These are phyloP conservation scores for Epichloe typhina DNA, from an alignment of 2,329 filamentous ascomycete genomes.

Conservation along the genomic window DNA sequence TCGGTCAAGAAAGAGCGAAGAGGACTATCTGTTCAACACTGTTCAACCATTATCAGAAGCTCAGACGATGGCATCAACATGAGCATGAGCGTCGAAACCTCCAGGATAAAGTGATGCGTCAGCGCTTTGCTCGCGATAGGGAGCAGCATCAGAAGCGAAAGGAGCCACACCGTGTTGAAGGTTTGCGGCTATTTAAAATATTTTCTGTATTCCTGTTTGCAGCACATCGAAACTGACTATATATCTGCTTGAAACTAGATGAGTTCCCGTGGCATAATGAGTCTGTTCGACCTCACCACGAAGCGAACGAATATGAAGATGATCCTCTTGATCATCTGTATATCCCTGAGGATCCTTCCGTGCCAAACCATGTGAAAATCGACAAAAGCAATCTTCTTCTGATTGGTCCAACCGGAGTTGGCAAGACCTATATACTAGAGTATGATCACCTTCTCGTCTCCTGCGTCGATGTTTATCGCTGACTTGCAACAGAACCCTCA, in stretches of 20 bases:
- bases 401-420: constrained; percentile 84
- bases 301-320: constrained; percentile 18
- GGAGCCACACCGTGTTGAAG: constrained; percentile 65
- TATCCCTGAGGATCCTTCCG: constrained; percentile 31
- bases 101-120: constrained; percentile 54
- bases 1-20: constrained; percentile 89
- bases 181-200: constrained; percentile 29
- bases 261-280: constrained; percentile 41
- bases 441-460: constrained; percentile 20
- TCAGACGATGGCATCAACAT: constrained; percentile 65
- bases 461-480: constrained; percentile 6
- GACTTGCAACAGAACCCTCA: constrained; percentile 56
- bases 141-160: constrained; percentile 38
- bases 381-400: constrained; percentile 93
- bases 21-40: constrained; percentile 86
- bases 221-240: constrained; percentile 13
- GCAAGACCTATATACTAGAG: constrained; percentile 88
- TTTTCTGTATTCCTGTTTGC: not conserved
- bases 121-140: constrained; percentile 57
- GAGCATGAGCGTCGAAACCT: constrained; percentile 50
- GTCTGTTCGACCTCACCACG: constrained; percentile 29
- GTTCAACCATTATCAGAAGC: constrained; percentile 90
- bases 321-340: constrained; percentile 31
- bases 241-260: constrained; percentile 30
- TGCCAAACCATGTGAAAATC: constrained; percentile 50